phyloP scores from a whole-genome alignment of 2,329 filamentous ascomycete genomes.

The Diaporthe capsici region DNA sequence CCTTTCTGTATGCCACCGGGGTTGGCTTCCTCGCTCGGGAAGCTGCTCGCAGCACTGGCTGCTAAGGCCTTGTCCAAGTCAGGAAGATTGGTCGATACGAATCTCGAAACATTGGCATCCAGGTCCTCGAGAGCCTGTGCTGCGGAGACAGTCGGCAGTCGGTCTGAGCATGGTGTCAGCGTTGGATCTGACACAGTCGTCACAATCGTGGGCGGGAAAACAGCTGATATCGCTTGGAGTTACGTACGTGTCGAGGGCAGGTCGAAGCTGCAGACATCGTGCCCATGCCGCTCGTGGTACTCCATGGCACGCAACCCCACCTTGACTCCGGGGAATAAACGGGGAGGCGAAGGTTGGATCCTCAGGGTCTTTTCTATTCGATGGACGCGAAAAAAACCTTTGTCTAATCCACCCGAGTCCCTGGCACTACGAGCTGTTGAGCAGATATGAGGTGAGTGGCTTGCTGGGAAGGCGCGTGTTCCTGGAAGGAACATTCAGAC shows the following conservation, averaged over 20 bases:
- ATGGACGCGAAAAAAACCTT: not conserved
- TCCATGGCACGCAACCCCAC: slow-evolving; percentile 59
- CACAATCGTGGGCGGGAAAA: slow-evolving; percentile 19
- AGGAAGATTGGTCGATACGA: slow-evolving; percentile 69
- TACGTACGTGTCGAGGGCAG: slow-evolving; percentile 65
- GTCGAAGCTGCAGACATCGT: slow-evolving; percentile 74
- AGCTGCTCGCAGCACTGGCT: slow-evolving; percentile 44
- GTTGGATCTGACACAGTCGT: not conserved
- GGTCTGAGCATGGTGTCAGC: slow-evolving; percentile 64
- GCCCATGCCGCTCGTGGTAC: slow-evolving; percentile 71
- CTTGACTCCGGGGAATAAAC: not conserved
- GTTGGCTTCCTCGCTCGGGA: slow-evolving; percentile 36
- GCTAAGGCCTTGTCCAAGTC: slow-evolving; percentile 66
- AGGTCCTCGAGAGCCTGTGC: slow-evolving; percentile 78
- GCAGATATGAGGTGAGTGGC: not conserved
- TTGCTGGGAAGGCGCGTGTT: not conserved
- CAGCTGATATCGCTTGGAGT: slow-evolving; percentile 31
- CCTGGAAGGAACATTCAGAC: slow-evolving; percentile 14
- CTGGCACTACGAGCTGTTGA: slow-evolving; percentile 1
- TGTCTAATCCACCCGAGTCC: not conserved
- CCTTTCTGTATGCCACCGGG: slow-evolving; percentile 78
- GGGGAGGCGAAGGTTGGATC: not conserved
- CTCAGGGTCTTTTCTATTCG: not conserved
- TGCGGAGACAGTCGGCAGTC: slow-evolving; percentile 82
- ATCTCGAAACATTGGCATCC: slow-evolving; percentile 62